These are phyloP conservation scores for Suillus fuscotomentosus DNA, from an alignment of 768 basidiomycete species.

Conservation along the genomic window DNA sequence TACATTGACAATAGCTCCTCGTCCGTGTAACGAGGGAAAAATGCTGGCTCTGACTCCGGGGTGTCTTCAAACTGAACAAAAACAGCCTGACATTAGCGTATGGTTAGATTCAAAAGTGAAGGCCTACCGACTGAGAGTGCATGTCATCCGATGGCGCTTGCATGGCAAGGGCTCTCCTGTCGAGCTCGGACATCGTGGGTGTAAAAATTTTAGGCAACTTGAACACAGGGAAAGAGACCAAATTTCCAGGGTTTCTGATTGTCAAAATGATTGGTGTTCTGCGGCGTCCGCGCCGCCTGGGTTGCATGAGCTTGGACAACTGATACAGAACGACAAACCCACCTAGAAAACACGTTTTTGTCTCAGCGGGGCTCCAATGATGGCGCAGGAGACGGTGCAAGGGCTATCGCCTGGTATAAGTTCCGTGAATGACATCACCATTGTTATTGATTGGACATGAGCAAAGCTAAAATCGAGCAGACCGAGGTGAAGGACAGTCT, in stretches of 20 bases:
- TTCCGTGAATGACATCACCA: constrained; percentile 12
- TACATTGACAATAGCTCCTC: constrained; percentile 40
- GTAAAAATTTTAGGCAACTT: neutral
- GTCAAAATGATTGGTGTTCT: neutral
- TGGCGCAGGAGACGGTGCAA: constrained; percentile 7
- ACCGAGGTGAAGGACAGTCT: neutral
- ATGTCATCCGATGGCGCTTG: neutral
- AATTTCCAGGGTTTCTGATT: neutral
- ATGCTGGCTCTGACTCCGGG: neutral
- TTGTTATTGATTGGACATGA: constrained; percentile 6
- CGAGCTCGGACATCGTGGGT: constrained; percentile 4
- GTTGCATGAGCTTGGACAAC: neutral
- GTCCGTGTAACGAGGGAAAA: constrained; percentile 28
- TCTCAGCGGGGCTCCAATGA: neutral
- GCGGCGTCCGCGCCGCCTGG: constrained; percentile 3
- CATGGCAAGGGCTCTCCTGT: neutral
- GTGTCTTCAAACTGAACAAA: neutral
- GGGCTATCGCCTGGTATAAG: constrained; percentile 19
- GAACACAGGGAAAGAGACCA: neutral
- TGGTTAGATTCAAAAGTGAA: neutral
- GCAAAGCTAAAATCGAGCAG: constrained; percentile 2
- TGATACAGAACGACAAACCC: neutral
- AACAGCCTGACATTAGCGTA: neutral
- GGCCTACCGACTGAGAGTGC: neutral
- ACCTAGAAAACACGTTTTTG: neutral